Conservation (phyloP, 768 basidiomycete species). For the Rhodosporidiobolus sp. region DNA sequence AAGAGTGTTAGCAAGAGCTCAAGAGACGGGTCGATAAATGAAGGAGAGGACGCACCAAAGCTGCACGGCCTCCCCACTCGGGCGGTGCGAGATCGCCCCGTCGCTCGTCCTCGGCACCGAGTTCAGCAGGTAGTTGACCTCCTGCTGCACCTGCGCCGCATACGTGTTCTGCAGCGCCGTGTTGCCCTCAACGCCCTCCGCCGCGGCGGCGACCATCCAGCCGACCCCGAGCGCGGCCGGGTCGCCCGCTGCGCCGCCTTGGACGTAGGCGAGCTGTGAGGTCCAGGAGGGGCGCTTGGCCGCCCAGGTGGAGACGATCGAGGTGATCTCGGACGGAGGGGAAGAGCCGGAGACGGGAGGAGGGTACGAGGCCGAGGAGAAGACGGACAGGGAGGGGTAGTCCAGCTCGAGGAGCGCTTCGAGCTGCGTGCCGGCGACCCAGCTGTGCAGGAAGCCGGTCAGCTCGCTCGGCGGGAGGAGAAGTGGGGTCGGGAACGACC, state of each 20-base stretch:
- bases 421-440: constrained; percentile 58
- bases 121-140: constrained; percentile 63
- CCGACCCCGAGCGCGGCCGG: constrained; percentile 55
- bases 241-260: constrained; percentile 64
- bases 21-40: background rate
- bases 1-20: background rate
- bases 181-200: constrained; percentile 62
- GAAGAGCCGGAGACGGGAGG: background rate
- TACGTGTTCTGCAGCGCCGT: constrained; percentile 62
- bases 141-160: constrained; percentile 52
- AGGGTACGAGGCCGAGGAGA: constrained; percentile 45
- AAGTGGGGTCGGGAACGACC: background rate
- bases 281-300: constrained; percentile 46
- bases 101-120: constrained; percentile 60
- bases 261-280: constrained; percentile 56
- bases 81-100: constrained; percentile 78
- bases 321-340: constrained; percentile 46
- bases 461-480: background rate
- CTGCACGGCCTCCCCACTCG: constrained; percentile 42
- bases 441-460: constrained; percentile 48
- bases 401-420: constrained; percentile 58
- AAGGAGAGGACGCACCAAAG: constrained; percentile 60
- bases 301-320: constrained; percentile 56
- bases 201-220: constrained; percentile 27
- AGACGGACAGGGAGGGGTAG: constrained; percentile 55